Conservation (phyloP, 495 filamentous ascomycete genomes). For the Neurospora discreta region DNA sequence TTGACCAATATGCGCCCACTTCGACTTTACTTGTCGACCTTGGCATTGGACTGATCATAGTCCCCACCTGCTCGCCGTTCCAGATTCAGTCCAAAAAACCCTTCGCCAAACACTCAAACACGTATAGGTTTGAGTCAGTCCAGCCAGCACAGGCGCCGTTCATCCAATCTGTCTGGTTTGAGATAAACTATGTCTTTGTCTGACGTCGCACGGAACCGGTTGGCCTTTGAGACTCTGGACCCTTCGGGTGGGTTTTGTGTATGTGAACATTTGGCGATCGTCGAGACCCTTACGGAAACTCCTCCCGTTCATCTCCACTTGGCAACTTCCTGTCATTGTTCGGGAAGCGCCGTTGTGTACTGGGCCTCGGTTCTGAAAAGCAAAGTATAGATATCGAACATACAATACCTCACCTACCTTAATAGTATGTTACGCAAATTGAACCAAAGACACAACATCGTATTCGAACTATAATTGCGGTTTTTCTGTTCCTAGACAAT, state of each 20-base stretch:
- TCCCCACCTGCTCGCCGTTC: background rate
- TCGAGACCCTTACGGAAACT: background rate
- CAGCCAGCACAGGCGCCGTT: background rate
- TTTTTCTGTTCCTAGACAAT: background rate
- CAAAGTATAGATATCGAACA: background rate
- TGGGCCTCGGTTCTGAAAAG: background rate
- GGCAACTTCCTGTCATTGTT: background rate
- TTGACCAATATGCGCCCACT: background rate
- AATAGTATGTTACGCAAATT: background rate
- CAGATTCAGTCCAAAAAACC: background rate
- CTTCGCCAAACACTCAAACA: background rate
- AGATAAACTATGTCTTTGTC: background rate
- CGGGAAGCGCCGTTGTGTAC: background rate
- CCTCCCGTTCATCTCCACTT: background rate
- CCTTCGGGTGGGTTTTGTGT: background rate
- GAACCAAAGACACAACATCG: background rate
- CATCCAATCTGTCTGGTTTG: background rate
- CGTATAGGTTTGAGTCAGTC: background rate
- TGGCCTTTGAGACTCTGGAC: background rate
- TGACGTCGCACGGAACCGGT: background rate
- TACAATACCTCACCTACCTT: background rate
- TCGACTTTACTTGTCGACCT: background rate
- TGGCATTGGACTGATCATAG: background rate
- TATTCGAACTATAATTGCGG: background rate
- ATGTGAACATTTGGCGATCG: background rate